Base-by-base conservation (phyloP, 805 yeast species). In the Schwanniomyces sp. region DNA sequence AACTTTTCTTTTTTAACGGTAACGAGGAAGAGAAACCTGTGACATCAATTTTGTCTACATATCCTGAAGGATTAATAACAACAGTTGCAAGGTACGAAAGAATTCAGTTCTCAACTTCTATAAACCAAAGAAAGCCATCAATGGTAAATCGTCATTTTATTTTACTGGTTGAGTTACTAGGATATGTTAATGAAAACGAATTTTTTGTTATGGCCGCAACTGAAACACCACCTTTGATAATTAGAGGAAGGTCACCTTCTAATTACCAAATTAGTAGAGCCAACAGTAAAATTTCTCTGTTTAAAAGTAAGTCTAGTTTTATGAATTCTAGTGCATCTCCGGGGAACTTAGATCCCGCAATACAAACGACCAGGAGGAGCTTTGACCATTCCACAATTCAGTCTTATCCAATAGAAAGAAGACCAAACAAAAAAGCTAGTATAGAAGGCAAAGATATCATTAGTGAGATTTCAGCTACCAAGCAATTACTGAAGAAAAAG, bases 231-330 rank as follows among this genome's bases (percentile, higher is more conserved):
- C 81, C 86, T 0, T 65, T 84, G 46, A 70, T 78, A 1, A 77
- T 84, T 6, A 68, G 89, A 49, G 88, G 89, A 2, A 69, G 89
- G 54, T 83, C 89, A 0, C 88, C 89, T 1, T 78, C 88, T 0
- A 83, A 80, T 54, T 84, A 84, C 48, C 57, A 51, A 44, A 34
- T 44, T 8, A 49, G 47, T 14, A 49, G 39, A 40, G 45, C 41
- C 39, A 45, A 45, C 29, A 41, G 38, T 34, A 49, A 45, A 29
- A 37, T 46, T 14, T n/a, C 27, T 30, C 48, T 40, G 34, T 32
- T 37, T 21, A 45, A 40, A 18, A 28, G 34, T 11, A 45, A 40
- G 11, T n/a, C 34, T 10, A 45, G 41, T 25, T 21, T 21, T 21
- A 21, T 21, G 24, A 21, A 21, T 21, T 21, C 24, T 21, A 21